Evolutionary conservation across 768 basidiomycete species (phyloP).

Genomic region (Mycena haematopus): DNA sequence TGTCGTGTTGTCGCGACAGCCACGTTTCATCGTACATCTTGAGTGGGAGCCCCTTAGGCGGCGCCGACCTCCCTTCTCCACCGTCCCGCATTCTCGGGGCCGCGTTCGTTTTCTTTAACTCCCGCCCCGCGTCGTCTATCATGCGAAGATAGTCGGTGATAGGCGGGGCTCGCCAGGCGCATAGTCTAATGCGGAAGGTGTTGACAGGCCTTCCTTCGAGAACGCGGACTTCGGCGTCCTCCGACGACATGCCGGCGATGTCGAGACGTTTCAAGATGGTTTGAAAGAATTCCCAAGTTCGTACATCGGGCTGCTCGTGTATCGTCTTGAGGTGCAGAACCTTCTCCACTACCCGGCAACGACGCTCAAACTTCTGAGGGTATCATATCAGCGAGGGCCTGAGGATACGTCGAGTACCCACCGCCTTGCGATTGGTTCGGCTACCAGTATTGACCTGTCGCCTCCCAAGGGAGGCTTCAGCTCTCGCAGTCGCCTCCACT

Average conservation of each 20-base stretch:
- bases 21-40: neutral
- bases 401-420: neutral
- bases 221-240: neutral
- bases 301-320: slow-evolving; percentile 1
- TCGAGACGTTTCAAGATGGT: slow-evolving; percentile 7
- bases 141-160: slow-evolving; percentile 14
- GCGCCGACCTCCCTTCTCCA: neutral
- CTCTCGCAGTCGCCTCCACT: neutral
- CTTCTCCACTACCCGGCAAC: neutral
- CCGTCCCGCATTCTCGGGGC: neutral
- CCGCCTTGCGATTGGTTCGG: neutral
- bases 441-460: neutral
- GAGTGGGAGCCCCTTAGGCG: neutral
- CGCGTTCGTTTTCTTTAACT: neutral
- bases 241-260: slow-evolving; percentile 26
- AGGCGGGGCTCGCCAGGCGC: slow-evolving; percentile 1
- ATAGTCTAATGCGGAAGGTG: slow-evolving; percentile 6
- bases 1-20: neutral
- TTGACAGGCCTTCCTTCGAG: neutral
- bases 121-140: slow-evolving; percentile 5
- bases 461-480: neutral
- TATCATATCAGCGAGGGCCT: neutral
- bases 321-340: slow-evolving; percentile 9
- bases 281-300: slow-evolving; percentile 14
- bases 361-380: neutral